Base-by-base conservation (phyloP, 2,329 filamentous ascomycete genomes). In the Sclerotinia subarctica region DNA sequence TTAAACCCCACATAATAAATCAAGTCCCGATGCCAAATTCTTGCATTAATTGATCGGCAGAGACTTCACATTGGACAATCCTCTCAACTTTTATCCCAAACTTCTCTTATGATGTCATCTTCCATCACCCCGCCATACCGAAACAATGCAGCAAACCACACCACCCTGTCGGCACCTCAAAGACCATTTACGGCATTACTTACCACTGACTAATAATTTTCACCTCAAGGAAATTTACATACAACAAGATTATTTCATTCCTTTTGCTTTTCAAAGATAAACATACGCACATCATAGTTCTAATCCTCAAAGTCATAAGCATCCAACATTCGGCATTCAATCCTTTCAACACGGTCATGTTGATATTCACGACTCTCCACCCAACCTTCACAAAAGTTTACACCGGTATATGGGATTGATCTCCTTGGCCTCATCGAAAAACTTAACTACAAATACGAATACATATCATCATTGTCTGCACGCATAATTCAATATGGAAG, bases 401-500 rank as follows among this genome's bases (percentile, higher is more conserved):
- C 32, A 63, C 26, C 8, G 32, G 47, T 51, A 63, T 11, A 63
- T 52, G 59, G 29, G n/a, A 63, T 51, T 62, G 44, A 63, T 51
- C 29, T 24, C 13, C 1, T 46, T 62, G 4, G 8, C 19, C 5
- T 5, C 21, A 32, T 26, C 29, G 24, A 10, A n/a, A 49, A 49
- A 35, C 11, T 24, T 32, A 54, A 53, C 29, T 17, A 10, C 49
- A 21, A n/a, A 5, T 29, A 35, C 29, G 10, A 47, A 24, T 32
- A 29, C 8, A 35, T n/a, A 29, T 3, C 3, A 64, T 44, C 47
- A 56, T 38, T 54, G 29, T 19, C 51, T 42, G 38, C 15, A 2
- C 46, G n/a, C n/a, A 17, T 26, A 32, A 51, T 51, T 58, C 54
- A 66, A 17, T 17, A 67, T 67, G 66, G 58, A 67, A 64, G 72